phyloP scores from a whole-genome alignment of 2,329 filamentous ascomycete species.

The Colletotrichum tofieldiae region DNA sequence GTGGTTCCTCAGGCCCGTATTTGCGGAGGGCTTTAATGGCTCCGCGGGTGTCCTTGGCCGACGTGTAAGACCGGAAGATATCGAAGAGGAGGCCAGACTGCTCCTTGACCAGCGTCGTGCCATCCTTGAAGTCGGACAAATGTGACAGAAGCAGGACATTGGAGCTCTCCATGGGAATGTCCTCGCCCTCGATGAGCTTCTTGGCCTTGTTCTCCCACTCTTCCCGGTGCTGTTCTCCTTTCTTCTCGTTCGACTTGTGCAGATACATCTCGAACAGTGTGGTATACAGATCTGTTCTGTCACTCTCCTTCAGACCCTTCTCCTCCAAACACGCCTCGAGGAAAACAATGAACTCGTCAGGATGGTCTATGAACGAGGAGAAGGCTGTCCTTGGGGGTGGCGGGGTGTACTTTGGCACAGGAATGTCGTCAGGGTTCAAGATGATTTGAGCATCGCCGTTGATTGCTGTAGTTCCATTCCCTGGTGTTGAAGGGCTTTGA shows the following conservation, averaged over 20 bases:
- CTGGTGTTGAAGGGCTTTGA: constrained; percentile 67
- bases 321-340: constrained; percentile 89
- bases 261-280: constrained; percentile 99
- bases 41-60: constrained; percentile 90
- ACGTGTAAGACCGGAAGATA: constrained; percentile 96
- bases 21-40: constrained; percentile 92
- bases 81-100: constrained; percentile 93
- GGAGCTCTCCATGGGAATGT: constrained; percentile 91
- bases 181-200: constrained; percentile 84
- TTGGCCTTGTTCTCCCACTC: constrained; percentile 95
- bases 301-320: constrained; percentile 77
- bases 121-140: constrained; percentile 89
- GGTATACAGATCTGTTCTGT: constrained; percentile 90
- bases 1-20: constrained; percentile 92
- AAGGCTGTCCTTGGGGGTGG: constrained; percentile 92
- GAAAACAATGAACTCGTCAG: constrained; percentile 92
- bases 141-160: constrained; percentile 95
- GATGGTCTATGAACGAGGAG: constrained; percentile 95
- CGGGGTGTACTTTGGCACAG: constrained; percentile 76
- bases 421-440: constrained; percentile 63
- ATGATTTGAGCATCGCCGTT: constrained; percentile 64
- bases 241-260: constrained; percentile 85
- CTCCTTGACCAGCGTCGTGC: constrained; percentile 93
- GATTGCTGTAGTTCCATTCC: constrained; percentile 65
- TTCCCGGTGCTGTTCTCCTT: constrained; percentile 75